Percentiles rank a stretch among this genome's conserved stretches.
These are phyloP conservation scores for Sporothrix euskadiensis DNA, from an alignment of 2,329 filamentous ascomycete genomes.

Conservation along the genomic window DNA sequence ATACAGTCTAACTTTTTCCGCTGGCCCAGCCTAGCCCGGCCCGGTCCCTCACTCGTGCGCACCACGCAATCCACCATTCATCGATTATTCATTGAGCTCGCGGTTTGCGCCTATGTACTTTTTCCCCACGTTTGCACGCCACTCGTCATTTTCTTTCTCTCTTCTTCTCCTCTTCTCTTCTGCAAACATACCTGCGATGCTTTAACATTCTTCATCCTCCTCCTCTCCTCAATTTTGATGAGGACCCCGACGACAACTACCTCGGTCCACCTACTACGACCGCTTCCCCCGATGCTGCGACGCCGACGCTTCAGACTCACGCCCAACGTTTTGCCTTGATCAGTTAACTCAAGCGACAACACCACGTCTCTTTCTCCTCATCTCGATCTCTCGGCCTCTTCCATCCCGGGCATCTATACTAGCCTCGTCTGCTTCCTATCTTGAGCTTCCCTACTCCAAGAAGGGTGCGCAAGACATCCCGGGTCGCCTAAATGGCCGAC, in stretches of 20 bases:
- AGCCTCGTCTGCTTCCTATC: not conserved
- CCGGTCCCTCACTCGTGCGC: not conserved
- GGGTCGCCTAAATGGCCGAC: slow-evolving; percentile 11
- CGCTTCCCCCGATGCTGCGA: slow-evolving; percentile 17
- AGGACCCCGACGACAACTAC: not conserved
- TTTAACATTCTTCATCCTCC: not conserved
- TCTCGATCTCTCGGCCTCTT: not conserved
- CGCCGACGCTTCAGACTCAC: not conserved
- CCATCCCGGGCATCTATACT: not conserved
- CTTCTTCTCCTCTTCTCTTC: not conserved
- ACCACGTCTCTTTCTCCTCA: not conserved
- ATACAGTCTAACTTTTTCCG: not conserved
- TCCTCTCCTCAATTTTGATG: slow-evolving; percentile 7
- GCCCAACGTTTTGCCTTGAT: not conserved
- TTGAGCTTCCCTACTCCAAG: not conserved
- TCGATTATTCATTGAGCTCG: not conserved
- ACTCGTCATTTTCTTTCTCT: not conserved
- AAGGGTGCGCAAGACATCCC: slow-evolving; percentile 1
- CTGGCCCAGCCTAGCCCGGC: slow-evolving; percentile 8
- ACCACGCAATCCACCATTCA: not conserved
- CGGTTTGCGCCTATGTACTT: not conserved
- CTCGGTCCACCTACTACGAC: not conserved
- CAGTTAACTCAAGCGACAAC: not conserved
- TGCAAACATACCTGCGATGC: not conserved
- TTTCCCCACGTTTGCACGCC: not conserved